phyloP scores from a whole-genome alignment of 2,329 filamentous ascomycete genomes.

The Diaporthe amygdali region DNA sequence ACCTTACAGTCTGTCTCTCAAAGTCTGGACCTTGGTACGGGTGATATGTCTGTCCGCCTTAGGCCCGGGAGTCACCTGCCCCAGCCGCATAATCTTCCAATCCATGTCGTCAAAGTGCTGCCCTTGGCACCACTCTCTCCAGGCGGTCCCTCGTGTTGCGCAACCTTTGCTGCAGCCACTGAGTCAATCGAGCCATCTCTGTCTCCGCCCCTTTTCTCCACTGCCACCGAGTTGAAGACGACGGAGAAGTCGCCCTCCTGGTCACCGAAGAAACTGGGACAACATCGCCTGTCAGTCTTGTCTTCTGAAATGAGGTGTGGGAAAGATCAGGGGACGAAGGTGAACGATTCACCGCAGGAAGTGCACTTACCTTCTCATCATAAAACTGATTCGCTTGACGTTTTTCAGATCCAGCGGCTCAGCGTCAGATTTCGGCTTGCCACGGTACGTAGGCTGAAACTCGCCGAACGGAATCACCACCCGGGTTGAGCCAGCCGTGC shows the following conservation, averaged over 20 bases:
- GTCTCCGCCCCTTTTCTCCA: background rate
- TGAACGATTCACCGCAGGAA: background rate
- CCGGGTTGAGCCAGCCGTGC: constrained; percentile 34
- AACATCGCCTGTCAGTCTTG: background rate
- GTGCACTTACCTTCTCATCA: constrained; percentile 75
- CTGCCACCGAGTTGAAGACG: constrained; percentile 57
- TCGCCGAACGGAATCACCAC: constrained; percentile 67
- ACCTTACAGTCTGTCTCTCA: background rate
- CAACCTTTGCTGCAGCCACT: background rate
- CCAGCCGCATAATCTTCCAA: constrained; percentile 15
- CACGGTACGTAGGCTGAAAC: constrained; percentile 76
- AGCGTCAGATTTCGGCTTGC: constrained; percentile 66
- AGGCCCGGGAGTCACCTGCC: background rate
- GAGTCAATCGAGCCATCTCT: background rate
- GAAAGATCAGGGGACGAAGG: background rate
- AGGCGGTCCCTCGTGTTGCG: background rate
- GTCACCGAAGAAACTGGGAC: constrained; percentile 73
- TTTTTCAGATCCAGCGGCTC: constrained; percentile 61
- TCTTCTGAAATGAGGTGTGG: no score
- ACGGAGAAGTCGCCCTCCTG: constrained; percentile 74
- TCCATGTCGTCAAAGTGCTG: background rate
- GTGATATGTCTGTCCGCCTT: background rate
- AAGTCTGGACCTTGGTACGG: background rate
- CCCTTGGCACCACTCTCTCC: background rate
- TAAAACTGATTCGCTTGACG: constrained; percentile 73